Conservation (phyloP, 495 filamentous ascomycete species). For the Aspergillus steynii region DNA sequence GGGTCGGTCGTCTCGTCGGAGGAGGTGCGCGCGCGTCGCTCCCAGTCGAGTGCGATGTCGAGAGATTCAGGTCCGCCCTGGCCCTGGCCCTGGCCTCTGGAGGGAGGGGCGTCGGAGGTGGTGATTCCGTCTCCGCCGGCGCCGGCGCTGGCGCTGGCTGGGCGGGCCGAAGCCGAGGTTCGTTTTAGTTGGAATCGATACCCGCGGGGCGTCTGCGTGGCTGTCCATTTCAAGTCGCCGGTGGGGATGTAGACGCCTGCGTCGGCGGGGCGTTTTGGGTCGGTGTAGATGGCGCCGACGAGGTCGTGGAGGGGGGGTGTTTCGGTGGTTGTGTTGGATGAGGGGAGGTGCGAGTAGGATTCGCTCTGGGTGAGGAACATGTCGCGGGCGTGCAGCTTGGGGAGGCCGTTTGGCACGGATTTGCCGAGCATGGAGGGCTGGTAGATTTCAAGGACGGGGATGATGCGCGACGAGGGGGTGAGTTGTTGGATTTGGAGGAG, state of each 20-base stretch:
- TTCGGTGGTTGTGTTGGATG: not conserved
- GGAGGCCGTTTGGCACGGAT: slow-evolving; percentile 20
- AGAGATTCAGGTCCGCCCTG: not conserved
- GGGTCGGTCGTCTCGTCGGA: not conserved
- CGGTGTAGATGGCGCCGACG: slow-evolving; percentile 16
- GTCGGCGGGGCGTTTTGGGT: slow-evolving; percentile 3
- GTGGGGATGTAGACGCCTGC: slow-evolving; percentile 12
- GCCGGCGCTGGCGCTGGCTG: not conserved
- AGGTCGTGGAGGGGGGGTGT: not conserved
- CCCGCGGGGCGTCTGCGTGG: not conserved
- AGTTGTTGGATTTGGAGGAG: slow-evolving; percentile 45
- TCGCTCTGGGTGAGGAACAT: slow-evolving; percentile 37
- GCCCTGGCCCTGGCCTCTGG: not conserved
- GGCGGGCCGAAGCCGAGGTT: not conserved
- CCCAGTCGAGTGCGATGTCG: slow-evolving; percentile 17
- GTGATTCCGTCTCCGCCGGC: no score
- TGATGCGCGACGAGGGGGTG: slow-evolving; percentile 23
- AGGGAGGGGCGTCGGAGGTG: not conserved
- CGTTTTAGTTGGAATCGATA: slow-evolving; percentile 14
- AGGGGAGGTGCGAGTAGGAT: slow-evolving; percentile 12
- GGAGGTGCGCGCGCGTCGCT: slow-evolving; percentile 12
- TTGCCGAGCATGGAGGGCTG: slow-evolving; percentile 35
- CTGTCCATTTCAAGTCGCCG: slow-evolving; percentile 2
- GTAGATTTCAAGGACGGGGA: slow-evolving; percentile 41
- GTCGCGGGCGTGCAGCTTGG: slow-evolving; percentile 33